These are phyloP conservation scores for Psilocybe tampanensis DNA, from an alignment of 768 basidiomycete species.

Conservation along the genomic window DNA sequence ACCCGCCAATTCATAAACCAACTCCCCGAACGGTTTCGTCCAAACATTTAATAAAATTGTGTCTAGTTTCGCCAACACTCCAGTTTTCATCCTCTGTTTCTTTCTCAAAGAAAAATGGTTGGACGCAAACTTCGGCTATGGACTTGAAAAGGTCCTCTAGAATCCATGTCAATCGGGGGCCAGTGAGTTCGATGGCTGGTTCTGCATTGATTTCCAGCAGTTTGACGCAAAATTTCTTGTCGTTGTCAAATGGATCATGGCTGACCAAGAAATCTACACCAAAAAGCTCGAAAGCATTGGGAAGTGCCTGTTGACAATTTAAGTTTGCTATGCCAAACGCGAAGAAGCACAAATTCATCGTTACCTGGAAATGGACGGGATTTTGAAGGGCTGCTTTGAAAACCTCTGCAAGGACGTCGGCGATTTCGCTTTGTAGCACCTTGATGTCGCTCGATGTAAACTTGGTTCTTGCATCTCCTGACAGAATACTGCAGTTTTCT, in stretches of 20 bases:
- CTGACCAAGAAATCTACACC: constrained; percentile 91
- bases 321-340: background rate
- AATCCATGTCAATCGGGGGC: constrained; percentile 78
- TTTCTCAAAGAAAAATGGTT: constrained; percentile 56
- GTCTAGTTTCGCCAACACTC: constrained; percentile 51
- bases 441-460: constrained; percentile 36
- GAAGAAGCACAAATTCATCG: constrained; percentile 6
- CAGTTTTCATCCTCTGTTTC: constrained; percentile 30
- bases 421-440: constrained; percentile 56
- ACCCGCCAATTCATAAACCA: background rate
- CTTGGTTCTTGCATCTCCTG: constrained; percentile 18
- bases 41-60: constrained; percentile 70
- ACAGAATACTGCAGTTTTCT: constrained; percentile 60
- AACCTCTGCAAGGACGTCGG: constrained; percentile 70
- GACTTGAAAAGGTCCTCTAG: constrained; percentile 78
- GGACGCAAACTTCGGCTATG: constrained; percentile 68
- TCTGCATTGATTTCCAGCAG: constrained; percentile 94
- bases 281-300: constrained; percentile 94
- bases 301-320: constrained; percentile 48
- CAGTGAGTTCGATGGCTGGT: constrained; percentile 94
- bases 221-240: constrained; percentile 55
- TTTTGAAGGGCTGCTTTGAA: constrained; percentile 85
- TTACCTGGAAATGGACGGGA: constrained; percentile 84
- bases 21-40: constrained; percentile 50
- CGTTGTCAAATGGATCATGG: constrained; percentile 30